Conservation (phyloP, 2,329 filamentous ascomycete genomes). For the Plenodomus biglobosus region DNA sequence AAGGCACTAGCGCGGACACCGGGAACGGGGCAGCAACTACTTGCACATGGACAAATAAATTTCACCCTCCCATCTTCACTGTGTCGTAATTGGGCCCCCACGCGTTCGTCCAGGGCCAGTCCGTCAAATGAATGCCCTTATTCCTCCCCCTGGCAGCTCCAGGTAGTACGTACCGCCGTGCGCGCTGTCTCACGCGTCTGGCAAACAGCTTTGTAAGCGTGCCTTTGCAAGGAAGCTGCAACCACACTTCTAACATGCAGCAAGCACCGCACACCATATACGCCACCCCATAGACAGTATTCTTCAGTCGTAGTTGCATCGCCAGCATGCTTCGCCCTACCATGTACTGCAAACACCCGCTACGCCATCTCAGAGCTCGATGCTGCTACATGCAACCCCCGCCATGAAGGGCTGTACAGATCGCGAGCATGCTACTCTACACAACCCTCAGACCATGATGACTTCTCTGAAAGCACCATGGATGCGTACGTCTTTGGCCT, state of each 20-base stretch:
- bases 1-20: constrained; percentile 6
- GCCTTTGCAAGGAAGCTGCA: not conserved
- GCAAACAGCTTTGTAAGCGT: constrained; percentile 16
- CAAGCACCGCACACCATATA: too few relatives aligned
- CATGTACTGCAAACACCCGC: not conserved
- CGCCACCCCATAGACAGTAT: not conserved
- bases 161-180: constrained; percentile 35
- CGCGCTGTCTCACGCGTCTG: constrained; percentile 17
- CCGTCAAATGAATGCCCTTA: constrained; percentile 44
- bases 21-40: constrained; percentile 13
- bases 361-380: not conserved
- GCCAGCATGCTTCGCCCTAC: not conserved
- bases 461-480: not conserved
- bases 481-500: constrained; percentile 1
- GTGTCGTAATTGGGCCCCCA: constrained; percentile 16
- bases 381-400: not conserved
- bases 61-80: constrained; percentile 10
- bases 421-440: constrained; percentile 1
- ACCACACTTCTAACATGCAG: not conserved
- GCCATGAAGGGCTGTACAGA: constrained; percentile 7
- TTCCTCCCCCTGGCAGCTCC: constrained; percentile 32
- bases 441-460: not conserved
- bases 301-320: not conserved
- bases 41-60: constrained; percentile 3
- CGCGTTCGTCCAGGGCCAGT: constrained; percentile 5